Evolutionary conservation across 2,329 filamentous ascomycete species (phyloP), one percentile per base, ranked within the genome.

Genomic region (Epichloe gansuensis): DNA sequence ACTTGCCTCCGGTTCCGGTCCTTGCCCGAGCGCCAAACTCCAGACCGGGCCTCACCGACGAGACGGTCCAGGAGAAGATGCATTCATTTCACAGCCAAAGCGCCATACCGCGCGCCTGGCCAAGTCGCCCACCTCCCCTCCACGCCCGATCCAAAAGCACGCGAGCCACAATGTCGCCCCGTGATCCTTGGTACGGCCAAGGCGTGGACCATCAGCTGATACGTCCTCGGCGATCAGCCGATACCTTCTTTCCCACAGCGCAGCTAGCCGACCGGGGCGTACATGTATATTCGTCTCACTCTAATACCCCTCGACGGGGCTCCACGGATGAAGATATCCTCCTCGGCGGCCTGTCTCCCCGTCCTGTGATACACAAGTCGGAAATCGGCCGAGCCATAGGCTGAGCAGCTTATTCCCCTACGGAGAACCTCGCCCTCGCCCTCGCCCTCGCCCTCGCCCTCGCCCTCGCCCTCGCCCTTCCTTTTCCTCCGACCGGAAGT

Each of bases 1-100:
- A 77, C 41, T 48, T 73, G 7, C 75, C 75, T 1, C 65, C 69
- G 25, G 69, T 75, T 3, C 74, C 78, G 1, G 73, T 81, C 9
- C 68, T 81, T 31, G 80, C 80, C 12, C 71, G 75, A 47, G 81
- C 81, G 6, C 81, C 81, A 12, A 84, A 84, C 58, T 72, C 81
- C n/a, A 71, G 81, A 21, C 73, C 73, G 1, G 81, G 81, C 15
- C 71, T 85, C 5, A 84, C 81, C 2, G 81, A 84, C 56, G 78
- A 83, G 58, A 65, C 74, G 1, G 63, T 83, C 3, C 79, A 80
- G 5, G 81, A 37, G 81, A 78, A 54, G 75, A 76, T 46, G 78
- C 81, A 3, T 85, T 81, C 57, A 63, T 84, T 34, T 65, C 74
- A 7, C 67, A 71, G 11, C 69, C 75, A 1, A 80, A 74, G 62